These are phyloP conservation scores for Polyplosphaeria fusca DNA, from an alignment of 495 filamentous ascomycete genomes.

Conservation along the genomic window DNA sequence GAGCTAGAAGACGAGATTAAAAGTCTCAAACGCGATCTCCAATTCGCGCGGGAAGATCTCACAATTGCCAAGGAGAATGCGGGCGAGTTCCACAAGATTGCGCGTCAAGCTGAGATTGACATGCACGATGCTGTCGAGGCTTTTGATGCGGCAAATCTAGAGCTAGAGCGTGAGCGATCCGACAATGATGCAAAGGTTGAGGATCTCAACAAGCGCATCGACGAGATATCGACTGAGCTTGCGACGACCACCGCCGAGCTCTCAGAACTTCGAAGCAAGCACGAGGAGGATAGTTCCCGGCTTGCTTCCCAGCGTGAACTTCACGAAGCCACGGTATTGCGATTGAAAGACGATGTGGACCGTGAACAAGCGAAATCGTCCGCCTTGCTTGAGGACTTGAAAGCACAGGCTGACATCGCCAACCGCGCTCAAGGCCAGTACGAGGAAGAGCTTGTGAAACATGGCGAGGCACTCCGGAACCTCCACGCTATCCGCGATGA, in stretches of 20 bases:
- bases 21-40: conserved; percentile 77
- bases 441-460: conserved; percentile 87
- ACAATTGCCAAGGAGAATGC: conserved; percentile 73
- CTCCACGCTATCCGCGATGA: conserved; percentile 75
- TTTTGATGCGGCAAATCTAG: conserved; percentile 79
- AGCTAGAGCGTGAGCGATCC: conserved; percentile 69
- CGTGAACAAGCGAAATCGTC: conserved; percentile 70
- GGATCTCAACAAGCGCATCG: conserved; percentile 74
- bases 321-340: conserved; percentile 70
- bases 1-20: conserved; percentile 77
- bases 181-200: conserved; percentile 73
- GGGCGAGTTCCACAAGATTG: conserved; percentile 87
- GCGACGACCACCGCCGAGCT: conserved; percentile 75
- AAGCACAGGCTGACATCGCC: conserved; percentile 89
- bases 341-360: conserved; percentile 82
- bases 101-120: conserved; percentile 83
- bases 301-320: conserved; percentile 75
- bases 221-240: conserved; percentile 79
- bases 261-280: conserved; percentile 68
- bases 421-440: conserved; percentile 92
- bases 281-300: conserved; percentile 67
- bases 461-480: conserved; percentile 84
- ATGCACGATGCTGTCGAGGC: conserved; percentile 73
- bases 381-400: conserved; percentile 84
- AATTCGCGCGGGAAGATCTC: conserved; percentile 70